Percentiles rank a stretch among this genome's conserved stretches.
Conservation (phyloP, 768 basidiomycete species). For the Austroboletus eburneus region DNA sequence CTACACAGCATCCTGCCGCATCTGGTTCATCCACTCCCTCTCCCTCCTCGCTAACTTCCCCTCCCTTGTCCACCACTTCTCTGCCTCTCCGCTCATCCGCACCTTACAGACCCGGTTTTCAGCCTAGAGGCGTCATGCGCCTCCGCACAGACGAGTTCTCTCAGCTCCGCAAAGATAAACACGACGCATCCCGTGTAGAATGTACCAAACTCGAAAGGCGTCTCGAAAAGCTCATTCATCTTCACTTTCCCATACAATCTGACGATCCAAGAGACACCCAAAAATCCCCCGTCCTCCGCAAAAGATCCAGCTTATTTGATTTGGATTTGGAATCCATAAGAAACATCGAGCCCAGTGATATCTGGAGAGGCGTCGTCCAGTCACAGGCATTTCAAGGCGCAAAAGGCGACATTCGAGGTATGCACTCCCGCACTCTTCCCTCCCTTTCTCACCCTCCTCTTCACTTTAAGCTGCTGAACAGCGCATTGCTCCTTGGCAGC, state of each 20-base stretch:
- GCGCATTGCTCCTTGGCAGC: conserved; percentile 92
- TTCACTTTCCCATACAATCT: conserved; percentile 54
- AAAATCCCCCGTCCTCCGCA: conserved; percentile 19
- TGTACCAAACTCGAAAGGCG: conserved; percentile 80
- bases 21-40: conserved; percentile 10
- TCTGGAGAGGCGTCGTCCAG: conserved; percentile 64
- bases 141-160: conserved; percentile 79
- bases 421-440: conserved; percentile 8
- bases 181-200: conserved; percentile 61
- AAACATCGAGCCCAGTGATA: conserved; percentile 59
- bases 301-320: conserved; percentile 72
- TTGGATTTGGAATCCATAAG: conserved; percentile 54
- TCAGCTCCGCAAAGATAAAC: conserved; percentile 35
- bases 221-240: conserved; percentile 78
- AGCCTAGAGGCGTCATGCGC: conserved; percentile 81
- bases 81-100: conserved; percentile 35
- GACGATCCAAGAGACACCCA: conserved; percentile 10
- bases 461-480: conserved; percentile 68
- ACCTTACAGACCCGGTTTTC: conserved; percentile 89
- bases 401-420: conserved; percentile 70
- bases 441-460: conserved; percentile 1
- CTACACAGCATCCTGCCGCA: conserved; percentile 11
- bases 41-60: conserved; percentile 23
- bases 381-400: conserved; percentile 39
- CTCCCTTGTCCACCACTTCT: conserved; percentile 19